These are phyloP conservation scores for Acer saccharum DNA, from an alignment of 345 rosid species.

Conservation along the genomic window DNA sequence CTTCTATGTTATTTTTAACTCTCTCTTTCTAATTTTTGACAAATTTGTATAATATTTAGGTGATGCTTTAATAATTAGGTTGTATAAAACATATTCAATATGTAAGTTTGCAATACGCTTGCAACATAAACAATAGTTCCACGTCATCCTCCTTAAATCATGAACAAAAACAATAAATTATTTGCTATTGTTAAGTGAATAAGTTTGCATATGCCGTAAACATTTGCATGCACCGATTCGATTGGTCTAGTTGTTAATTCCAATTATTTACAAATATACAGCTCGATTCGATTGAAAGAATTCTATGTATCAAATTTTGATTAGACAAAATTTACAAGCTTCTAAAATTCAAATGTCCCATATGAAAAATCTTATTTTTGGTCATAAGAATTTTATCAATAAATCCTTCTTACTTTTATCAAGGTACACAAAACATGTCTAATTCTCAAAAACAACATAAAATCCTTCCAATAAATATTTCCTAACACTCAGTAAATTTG, in stretches of 20 bases:
- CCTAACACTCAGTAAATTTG: not conserved
- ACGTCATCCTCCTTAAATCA: too few species aligned
- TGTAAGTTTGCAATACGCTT: too few species aligned
- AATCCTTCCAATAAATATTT: not conserved
- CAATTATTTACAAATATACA: not conserved
- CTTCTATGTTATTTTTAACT: too few species aligned
- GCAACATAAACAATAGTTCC: too few species aligned
- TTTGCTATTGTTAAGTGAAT: too few species aligned
- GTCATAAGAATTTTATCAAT: not conserved
- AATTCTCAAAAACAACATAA: slow-evolving; percentile 1
- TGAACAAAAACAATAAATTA: too few species aligned
- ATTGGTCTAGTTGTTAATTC: not conserved
- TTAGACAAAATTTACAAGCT: too few species aligned
- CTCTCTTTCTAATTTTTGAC: too few species aligned
- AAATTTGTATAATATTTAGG: too few species aligned
- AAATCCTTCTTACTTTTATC: not conserved
- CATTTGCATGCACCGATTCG: not conserved
- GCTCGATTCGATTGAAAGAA: not conserved
- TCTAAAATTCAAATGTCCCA: not conserved
- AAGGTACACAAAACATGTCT: not conserved
- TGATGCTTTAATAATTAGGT: too few species aligned
- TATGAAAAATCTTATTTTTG: not conserved
- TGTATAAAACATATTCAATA: too few species aligned
- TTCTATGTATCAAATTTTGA: not conserved
- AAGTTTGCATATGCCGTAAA: too few species aligned